A percentile compares a stretch with the other conserved stretches of the same genome.
phyloP scores from a whole-genome alignment of 495 filamentous ascomycete genomes.

The Neurospora sp. region DNA sequence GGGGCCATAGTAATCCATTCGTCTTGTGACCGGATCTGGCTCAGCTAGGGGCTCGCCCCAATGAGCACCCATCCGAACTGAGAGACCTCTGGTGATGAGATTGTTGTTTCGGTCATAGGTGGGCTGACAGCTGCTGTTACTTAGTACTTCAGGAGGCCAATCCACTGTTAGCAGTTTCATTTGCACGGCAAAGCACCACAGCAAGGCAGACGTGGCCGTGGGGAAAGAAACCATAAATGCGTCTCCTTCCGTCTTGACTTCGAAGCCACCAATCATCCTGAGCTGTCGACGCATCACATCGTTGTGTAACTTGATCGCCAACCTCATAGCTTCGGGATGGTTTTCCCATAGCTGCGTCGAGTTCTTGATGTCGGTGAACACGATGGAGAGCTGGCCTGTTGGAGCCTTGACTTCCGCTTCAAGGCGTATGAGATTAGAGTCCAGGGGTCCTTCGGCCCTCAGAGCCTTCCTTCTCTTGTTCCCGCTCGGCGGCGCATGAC shows the following conservation, averaged over 20 bases:
- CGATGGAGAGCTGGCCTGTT: conserved; percentile 78
- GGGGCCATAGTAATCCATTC: conserved; percentile 99
- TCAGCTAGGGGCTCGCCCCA: conserved; percentile 93
- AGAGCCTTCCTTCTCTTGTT: conserved; percentile 47
- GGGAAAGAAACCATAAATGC: conserved; percentile 99
- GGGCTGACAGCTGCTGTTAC: conserved; percentile 73
- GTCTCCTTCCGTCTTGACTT: conserved; percentile 99
- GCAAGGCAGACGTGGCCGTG: conserved; percentile 81
- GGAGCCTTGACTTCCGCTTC: conserved; percentile 85
- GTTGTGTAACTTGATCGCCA: conserved; percentile 92
- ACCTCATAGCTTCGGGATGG: conserved; percentile 86
- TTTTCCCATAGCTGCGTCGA: conserved; percentile 96
- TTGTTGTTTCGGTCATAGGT: conserved; percentile 75
- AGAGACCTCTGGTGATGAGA: conserved; percentile 83
- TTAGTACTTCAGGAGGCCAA: conserved; percentile 90
- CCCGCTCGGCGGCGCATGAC: conserved; percentile 48
- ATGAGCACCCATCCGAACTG: conserved; percentile 95
- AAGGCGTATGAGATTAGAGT: conserved; percentile 74
- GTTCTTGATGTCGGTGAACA: conserved; percentile 99
- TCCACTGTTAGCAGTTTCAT: conserved; percentile 71
- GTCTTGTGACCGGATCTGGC: conserved; percentile 86
- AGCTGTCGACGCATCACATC: conserved; percentile 89
- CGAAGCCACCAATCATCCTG: conserved; percentile 88
- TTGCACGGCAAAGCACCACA: conserved; percentile 96
- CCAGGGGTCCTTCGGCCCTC: conserved; percentile 56